Base-by-base conservation (phyloP, 106 monocot species). In the Triglochin maritima region DNA sequence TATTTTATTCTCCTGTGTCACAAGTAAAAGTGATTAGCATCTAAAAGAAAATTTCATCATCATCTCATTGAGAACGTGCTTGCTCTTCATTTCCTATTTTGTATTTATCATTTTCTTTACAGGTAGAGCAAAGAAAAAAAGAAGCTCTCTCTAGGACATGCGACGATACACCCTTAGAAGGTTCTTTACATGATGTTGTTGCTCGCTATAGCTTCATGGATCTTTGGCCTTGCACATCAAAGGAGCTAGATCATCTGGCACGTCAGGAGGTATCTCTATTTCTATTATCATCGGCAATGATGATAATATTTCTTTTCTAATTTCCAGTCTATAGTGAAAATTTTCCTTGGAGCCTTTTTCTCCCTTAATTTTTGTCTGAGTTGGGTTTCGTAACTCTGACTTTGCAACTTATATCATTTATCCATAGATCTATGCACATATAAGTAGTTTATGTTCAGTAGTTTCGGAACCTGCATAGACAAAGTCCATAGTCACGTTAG, bases 181-280 rank as follows among this genome's bases (percentile, higher is more conserved):
- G 71, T 77, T 82, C 87, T 5, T 77, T 96, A 59, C 69, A 86
- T 62, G 96, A 91, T 60, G 74, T 91, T 7, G 78, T 96, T 68
- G 81, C 85, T 15, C 90, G 91, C 7, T 96, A 96, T 46, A 91
- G 85, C 67, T 96, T 82, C 78, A 85, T 81, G 84, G 88, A 96
- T 86, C 88, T 96, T 71, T 91, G 83, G 79, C 96, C 96, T 75
- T 91, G 96, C 70, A 87, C 96, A 68, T 80, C 86, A 42, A 91
- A 88, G 69, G 96, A 96, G 58, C 60, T 96, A 53, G 91, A 96
- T 84, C 81, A 88, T 79, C 76, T 96, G 59, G 75, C 83, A 68
- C 78, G 84, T 63, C 91, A 96, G 71, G 81, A 96, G 91, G 96
- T 96, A 76, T 5, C 49, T 29, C 29, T 29, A 29, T 29, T 29